Percentiles rank a stretch among this genome's conserved stretches.
phyloP scores from a whole-genome alignment of 305 asterid species.

The Fraxinus sp. region DNA sequence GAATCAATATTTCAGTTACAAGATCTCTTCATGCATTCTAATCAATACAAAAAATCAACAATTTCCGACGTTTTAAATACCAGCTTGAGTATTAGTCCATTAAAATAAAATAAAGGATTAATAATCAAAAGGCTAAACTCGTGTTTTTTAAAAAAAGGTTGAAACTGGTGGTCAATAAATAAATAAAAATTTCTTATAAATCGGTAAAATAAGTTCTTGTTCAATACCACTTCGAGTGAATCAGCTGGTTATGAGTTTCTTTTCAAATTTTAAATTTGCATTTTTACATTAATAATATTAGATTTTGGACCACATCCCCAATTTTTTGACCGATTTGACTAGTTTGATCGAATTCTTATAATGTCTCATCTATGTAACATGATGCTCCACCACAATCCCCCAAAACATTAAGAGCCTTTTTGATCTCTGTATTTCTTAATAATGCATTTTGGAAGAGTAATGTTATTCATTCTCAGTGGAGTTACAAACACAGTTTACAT shows the following conservation, averaged over 20 bases:
- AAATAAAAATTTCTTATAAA: neutral
- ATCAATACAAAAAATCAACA: neutral
- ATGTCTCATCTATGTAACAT: no score
- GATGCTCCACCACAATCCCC: neutral
- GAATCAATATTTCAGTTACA: neutral
- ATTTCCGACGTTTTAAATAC: neutral
- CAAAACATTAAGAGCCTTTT: neutral
- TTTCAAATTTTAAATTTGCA: neutral
- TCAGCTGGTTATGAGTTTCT: neutral
- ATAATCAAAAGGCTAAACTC: neutral
- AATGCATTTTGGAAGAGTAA: no score
- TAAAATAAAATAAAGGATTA: neutral
- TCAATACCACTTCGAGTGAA: neutral
- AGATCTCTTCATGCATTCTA: neutral
- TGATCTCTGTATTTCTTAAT: no score
- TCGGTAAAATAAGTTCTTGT: neutral
- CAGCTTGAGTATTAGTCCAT: neutral
- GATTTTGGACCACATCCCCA: neutral
- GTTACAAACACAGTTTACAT: no score
- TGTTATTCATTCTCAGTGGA: no score
- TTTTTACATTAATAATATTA: neutral
- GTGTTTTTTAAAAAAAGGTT: no score
- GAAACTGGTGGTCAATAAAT: no score
- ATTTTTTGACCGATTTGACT: neutral
- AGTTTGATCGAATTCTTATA: neutral